Evolutionary conservation across 1,139 yeast species (phyloP), one percentile per base, ranked within the genome.

Genomic region (Taphrina pruni): DNA sequence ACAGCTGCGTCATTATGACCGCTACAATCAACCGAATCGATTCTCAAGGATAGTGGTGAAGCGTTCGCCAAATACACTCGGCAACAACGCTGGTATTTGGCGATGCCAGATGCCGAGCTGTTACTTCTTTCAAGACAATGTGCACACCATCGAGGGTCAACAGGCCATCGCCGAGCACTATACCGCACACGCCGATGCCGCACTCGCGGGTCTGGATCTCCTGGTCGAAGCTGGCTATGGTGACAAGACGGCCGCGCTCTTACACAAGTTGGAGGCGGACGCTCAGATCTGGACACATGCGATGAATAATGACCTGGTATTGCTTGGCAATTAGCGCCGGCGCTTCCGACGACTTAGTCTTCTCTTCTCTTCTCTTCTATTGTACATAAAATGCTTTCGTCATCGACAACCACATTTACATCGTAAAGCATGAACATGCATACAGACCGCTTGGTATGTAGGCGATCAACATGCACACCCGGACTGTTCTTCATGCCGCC

Each of bases 281-380:
- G 54, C 54, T 50, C 54, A 50, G 8, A 20, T 50, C 36, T 50
- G 54, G 54, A 50, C 54, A 50, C 54, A 50, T 2, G 54, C 54
- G 9, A 50, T 50, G 54, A 50, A 50, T 21, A 50, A 8, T 50
- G 54, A 50, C 21, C 1, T 21, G n/a, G 11, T 50, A 21, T 21
- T 50, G 54, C 36, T 50, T 50, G 54, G 36, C 5, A 26, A 50
- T 50, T 50, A 50, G 54, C 54, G 54, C 54, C 54, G 20, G 54
- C 54, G 54, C 54, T 21, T 21, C 21, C 26, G 26, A 4, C 26
- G 54, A 17, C 8, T 7, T 50, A 26, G 35, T 21, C 35, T 21
- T 50, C 26, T 26, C n/a, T n/a, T n/a, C n/a, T n/a, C 32, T 26
- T 26, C 32, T 26, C 32, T 4, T 9, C 54, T 50, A 50, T 20